A percentile compares a stretch with the other conserved stretches of the same genome.
These are phyloP conservation scores for Talaromyces sp. DNA, from an alignment of 2,329 filamentous ascomycete genomes.

Conservation along the genomic window DNA sequence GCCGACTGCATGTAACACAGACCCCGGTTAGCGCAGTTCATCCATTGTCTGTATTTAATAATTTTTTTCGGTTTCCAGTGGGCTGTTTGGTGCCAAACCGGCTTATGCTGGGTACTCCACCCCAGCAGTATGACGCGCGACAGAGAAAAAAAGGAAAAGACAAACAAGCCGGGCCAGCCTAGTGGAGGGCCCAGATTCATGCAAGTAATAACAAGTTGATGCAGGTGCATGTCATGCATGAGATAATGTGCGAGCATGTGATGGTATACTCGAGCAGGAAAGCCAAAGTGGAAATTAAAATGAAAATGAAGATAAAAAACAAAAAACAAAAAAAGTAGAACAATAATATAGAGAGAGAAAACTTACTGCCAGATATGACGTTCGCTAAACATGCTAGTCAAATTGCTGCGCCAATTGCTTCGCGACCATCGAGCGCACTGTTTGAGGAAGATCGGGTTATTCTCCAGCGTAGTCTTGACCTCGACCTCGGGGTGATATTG, in stretches of 20 bases:
- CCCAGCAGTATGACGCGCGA: not conserved
- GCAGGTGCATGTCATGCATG: not conserved
- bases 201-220: not conserved
- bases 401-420: slow-evolving; percentile 97
- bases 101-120: not conserved
- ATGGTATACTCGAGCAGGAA: not conserved
- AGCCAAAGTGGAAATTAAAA: not conserved
- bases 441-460: slow-evolving; percentile 81
- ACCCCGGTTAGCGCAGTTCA: not conserved
- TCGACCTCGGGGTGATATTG: slow-evolving; percentile 90
- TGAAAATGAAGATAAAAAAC: not conserved
- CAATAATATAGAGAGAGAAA: slow-evolving; percentile 12
- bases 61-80: not conserved
- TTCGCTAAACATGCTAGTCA: slow-evolving; percentile 82
- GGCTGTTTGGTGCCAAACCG: not conserved
- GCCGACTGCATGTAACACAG: slow-evolving; percentile 56
- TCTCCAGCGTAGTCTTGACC: slow-evolving; percentile 88
- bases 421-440: slow-evolving; percentile 94
- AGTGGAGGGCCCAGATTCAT: not conserved
- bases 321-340: slow-evolving; percentile 5
- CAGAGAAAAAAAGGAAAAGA: not conserved
- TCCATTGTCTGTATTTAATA: not conserved
- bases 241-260: not conserved
- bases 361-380: slow-evolving; percentile 80
- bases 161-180: not conserved